A percentile compares a stretch with the other conserved stretches of the same genome.
Conservation (phyloP, 73 alveolate genomes). For the Diophrys appendiculata region DNA sequence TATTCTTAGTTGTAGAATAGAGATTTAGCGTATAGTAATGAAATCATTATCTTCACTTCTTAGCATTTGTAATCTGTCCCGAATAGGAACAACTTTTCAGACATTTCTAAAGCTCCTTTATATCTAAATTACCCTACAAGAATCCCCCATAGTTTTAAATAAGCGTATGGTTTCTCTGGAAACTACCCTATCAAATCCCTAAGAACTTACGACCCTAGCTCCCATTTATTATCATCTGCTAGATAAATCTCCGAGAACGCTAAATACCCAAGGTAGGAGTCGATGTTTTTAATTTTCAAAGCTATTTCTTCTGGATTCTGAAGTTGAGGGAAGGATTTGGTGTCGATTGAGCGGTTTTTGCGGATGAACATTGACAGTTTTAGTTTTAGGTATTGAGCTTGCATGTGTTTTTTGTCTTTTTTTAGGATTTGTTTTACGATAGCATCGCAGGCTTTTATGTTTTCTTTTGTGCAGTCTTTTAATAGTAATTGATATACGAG, state of each 20-base stretch:
- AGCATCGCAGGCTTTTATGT: neutral
- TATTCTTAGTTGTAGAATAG: neutral
- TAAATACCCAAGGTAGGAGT: constrained; percentile 51
- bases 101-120: neutral
- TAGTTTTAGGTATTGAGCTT: constrained; percentile 20
- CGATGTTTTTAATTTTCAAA: constrained; percentile 22
- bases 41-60: neutral
- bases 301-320: constrained; percentile 57
- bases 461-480: constrained; percentile 4
- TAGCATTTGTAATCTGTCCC: neutral
- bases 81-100: constrained; percentile 7
- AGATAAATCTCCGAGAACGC: constrained; percentile 70
- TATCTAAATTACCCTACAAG: neutral
- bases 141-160: constrained; percentile 57
- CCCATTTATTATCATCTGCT: neutral
- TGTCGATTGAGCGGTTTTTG: neutral
- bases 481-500: constrained; percentile 11
- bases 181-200: constrained; percentile 37
- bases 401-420: constrained; percentile 2
- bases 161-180: constrained; percentile 61
- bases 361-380: constrained; percentile 6
- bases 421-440: constrained; percentile 3
- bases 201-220: constrained; percentile 41
- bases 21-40: constrained; percentile 12
- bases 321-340: neutral